phyloP scores from a whole-genome alignment of 2,329 filamentous ascomycete species.

The Xylariales sp. region DNA sequence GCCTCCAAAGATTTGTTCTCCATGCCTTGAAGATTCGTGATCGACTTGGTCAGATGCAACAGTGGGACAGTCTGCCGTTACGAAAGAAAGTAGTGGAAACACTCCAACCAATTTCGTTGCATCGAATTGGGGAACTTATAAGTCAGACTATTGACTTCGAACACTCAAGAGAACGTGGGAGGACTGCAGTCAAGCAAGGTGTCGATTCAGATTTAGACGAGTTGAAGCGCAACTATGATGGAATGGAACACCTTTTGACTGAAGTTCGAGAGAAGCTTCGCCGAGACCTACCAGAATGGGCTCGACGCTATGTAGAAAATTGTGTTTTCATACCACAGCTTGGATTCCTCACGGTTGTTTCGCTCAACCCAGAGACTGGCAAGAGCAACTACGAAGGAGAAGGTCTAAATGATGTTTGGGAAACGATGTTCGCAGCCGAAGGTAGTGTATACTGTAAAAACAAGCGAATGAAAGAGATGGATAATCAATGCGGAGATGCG shows the following conservation, averaged over 20 bases:
- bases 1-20: constrained; percentile 66
- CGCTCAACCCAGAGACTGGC: constrained; percentile 54
- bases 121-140: constrained; percentile 66
- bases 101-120: constrained; percentile 55
- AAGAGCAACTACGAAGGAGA: constrained; percentile 61
- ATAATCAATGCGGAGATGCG: constrained; percentile 77
- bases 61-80: constrained; percentile 47
- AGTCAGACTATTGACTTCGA: constrained; percentile 76
- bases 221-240: constrained; percentile 73
- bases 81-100: constrained; percentile 53
- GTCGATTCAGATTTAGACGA: constrained; percentile 72
- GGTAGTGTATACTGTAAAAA: constrained; percentile 84
- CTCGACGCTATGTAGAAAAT: constrained; percentile 52
- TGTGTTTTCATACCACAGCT: constrained; percentile 91
- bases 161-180: constrained; percentile 63
- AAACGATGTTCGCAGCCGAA: constrained; percentile 70
- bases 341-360: constrained; percentile 79
- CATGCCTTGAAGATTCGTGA: constrained; percentile 68
- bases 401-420: constrained; percentile 60
- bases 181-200: constrained; percentile 68
- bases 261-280: constrained; percentile 63
- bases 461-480: constrained; percentile 72
- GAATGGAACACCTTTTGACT: constrained; percentile 69
- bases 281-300: constrained; percentile 56
- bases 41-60: constrained; percentile 51